Evolutionary conservation across 202 grass and related monocot species (phyloP).

Genomic region (Schoenoplectus triqueter): DNA sequence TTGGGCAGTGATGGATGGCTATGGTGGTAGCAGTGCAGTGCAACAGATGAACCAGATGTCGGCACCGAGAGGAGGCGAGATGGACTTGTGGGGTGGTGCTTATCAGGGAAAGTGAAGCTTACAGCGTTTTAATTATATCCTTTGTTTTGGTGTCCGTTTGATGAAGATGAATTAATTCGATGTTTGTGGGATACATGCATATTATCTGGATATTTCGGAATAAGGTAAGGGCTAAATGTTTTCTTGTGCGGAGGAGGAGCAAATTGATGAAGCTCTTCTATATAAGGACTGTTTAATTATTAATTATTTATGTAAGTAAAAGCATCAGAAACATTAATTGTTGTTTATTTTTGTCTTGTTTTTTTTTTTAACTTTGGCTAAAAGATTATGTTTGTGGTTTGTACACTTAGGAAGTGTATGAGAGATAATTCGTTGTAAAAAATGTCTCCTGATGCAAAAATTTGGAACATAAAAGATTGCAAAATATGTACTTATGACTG

Average conservation of each 20-base stretch:
- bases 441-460: not conserved
- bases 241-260: constrained; percentile 23
- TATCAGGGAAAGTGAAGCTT: constrained; percentile 62
- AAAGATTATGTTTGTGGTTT: constrained; percentile 18
- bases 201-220: constrained; percentile 28
- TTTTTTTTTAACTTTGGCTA: not conserved
- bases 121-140: constrained; percentile 18
- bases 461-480: not conserved
- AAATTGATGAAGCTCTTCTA: constrained; percentile 29
- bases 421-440: not conserved
- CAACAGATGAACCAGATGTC: constrained; percentile 76
- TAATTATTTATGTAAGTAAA: constrained; percentile 45
- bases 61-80: constrained; percentile 67
- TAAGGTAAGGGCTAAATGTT: constrained; percentile 18
- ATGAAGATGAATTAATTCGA: constrained; percentile 24
- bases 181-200: constrained; percentile 9
- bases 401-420: constrained; percentile 14
- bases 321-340: not conserved
- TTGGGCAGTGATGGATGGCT: constrained; percentile 68
- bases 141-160: constrained; percentile 12
- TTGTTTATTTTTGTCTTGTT: constrained; percentile 18
- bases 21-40: constrained; percentile 48
- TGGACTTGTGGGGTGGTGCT: constrained; percentile 75
- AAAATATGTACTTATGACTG: not conserved
- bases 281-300: constrained; percentile 24